Percentiles rank a stretch among this genome's conserved stretches.
These are phyloP conservation scores for Magnaporthiopsis poae DNA, from an alignment of 2,329 filamentous ascomycete genomes.

Conservation along the genomic window DNA sequence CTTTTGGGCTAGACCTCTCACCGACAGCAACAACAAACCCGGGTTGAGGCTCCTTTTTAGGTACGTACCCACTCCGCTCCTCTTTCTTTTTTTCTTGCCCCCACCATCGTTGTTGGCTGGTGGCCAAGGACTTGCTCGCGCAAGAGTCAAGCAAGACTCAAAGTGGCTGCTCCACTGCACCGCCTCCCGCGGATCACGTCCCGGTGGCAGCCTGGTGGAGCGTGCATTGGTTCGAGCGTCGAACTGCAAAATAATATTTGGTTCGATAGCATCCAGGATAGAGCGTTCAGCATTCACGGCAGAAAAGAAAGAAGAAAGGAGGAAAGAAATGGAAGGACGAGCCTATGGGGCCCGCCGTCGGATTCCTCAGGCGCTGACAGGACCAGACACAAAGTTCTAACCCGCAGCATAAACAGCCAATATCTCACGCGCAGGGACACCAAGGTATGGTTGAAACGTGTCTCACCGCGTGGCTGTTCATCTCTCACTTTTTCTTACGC, in stretches of 20 bases:
- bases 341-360: neutral
- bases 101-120: neutral
- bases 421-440: neutral
- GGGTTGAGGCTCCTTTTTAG: neutral
- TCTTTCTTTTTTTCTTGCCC: no score
- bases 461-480: neutral
- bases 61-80: neutral
- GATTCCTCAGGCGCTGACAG: neutral
- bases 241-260: neutral
- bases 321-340: neutral
- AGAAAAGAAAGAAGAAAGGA: neutral
- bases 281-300: neutral
- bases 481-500: neutral
- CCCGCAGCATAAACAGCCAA: neutral
- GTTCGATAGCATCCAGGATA: neutral
- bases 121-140: neutral
- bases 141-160: neutral
- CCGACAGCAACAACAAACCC: neutral
- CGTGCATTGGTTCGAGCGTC: neutral
- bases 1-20: neutral
- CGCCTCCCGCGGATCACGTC: neutral
- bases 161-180: neutral
- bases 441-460: neutral
- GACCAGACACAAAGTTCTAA: neutral
- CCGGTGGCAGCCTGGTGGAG: neutral